Percentiles rank a stretch among this genome's conserved stretches.
Conservation (phyloP, 257 asterid genomes). For the Verbena officinalis region DNA sequence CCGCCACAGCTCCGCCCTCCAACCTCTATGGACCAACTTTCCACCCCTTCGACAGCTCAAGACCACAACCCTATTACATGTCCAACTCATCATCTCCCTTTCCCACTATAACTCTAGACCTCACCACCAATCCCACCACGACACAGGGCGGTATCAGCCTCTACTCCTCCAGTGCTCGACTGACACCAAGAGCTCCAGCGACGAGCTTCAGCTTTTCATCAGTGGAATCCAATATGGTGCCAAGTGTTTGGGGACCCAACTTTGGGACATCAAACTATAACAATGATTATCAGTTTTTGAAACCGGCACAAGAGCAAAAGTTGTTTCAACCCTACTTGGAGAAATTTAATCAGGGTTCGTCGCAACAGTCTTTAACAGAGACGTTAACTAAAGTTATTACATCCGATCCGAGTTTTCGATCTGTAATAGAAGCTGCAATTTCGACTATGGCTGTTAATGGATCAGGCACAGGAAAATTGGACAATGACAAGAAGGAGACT, state of each 20-base stretch:
- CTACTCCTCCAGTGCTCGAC: conserved; percentile 42
- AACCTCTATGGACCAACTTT: conserved; percentile 32
- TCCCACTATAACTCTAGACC: conserved; percentile 87
- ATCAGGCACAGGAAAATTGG: conserved; percentile 27
- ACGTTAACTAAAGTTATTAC: conserved; percentile 76
- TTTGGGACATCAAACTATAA: conserved; percentile 32
- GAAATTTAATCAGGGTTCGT: conserved; percentile 39
- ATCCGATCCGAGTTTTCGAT: conserved; percentile 72
- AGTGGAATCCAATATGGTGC: conserved; percentile 32
- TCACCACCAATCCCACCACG: conserved; percentile 50
- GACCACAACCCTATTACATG: conserved; percentile 41
- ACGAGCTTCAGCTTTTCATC: conserved; percentile 54
- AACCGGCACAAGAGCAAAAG: conserved; percentile 39
- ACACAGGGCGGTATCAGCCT: conserved; percentile 41
- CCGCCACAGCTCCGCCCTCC: conserved; percentile 26
- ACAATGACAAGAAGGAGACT: conserved; percentile 22
- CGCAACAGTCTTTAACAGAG: conserved; percentile 68
- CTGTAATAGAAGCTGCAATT: conserved; percentile 72
- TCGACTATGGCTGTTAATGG: conserved; percentile 56
- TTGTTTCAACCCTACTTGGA: conserved; percentile 31
- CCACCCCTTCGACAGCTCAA: conserved; percentile 30
- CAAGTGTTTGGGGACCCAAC: conserved; percentile 41
- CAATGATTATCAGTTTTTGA: conserved; percentile 33
- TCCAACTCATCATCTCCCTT: conserved; percentile 44
- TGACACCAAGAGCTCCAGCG: conserved; percentile 40